phyloP scores from a whole-genome alignment of 1,139 yeast genomes.

The Lodderomyces jiufengensis region DNA sequence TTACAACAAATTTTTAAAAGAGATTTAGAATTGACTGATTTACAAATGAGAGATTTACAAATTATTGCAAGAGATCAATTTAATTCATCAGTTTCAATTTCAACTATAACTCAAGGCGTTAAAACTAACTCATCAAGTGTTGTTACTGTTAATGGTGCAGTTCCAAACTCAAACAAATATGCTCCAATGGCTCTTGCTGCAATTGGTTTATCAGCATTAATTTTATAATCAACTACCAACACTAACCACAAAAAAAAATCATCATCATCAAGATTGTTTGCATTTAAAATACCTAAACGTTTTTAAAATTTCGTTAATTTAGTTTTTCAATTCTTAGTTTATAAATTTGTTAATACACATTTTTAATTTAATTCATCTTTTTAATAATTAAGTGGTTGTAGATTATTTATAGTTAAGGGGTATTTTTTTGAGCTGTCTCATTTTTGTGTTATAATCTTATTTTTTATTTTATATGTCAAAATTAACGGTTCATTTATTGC shows the following conservation, averaged over 20 bases:
- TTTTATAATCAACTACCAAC: conserved; percentile 4
- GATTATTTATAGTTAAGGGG: no score
- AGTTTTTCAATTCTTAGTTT: neutral
- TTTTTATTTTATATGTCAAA: no score
- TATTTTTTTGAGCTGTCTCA: no score
- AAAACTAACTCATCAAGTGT: conserved; percentile 4
- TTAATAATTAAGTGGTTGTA: neutral
- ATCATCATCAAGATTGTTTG: no score
- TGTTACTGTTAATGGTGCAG: conserved; percentile 7
- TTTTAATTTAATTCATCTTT: neutral
- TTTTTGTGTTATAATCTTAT: no score
- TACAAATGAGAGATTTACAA: neutral
- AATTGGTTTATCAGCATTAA: conserved; percentile 12
- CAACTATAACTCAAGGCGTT: neutral
- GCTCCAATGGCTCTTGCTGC: conserved; percentile 12
- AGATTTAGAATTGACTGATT: conserved; percentile 2
- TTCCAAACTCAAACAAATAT: conserved; percentile 8
- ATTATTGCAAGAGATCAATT: conserved; percentile 8
- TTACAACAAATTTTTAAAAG: conserved; percentile 9
- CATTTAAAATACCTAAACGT: neutral
- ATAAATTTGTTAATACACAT: neutral
- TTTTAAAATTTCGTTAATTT: no score
- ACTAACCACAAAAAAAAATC: no score
- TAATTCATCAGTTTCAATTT: neutral
- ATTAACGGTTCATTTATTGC: neutral